phyloP scores from a whole-genome alignment of 306 rosid genomes.

The Rosa lucieae region DNA sequence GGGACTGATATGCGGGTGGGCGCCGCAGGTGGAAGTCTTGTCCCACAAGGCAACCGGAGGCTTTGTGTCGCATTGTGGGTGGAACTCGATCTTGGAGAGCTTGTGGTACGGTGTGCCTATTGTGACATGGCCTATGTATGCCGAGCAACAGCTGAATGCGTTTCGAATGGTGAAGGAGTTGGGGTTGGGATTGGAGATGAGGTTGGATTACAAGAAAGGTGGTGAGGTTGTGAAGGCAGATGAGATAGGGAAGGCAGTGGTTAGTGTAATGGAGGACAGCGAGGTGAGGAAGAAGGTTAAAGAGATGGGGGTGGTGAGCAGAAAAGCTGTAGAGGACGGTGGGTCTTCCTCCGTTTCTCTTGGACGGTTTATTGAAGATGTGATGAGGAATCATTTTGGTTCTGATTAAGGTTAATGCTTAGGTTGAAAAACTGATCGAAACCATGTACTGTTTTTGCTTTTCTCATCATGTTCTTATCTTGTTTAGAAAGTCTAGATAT shows the following conservation, averaged over 20 bases:
- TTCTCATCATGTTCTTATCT: background rate
- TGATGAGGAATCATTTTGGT: background rate
- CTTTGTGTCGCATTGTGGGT: conserved; percentile 64
- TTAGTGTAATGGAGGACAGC: conserved; percentile 36
- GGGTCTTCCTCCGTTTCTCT: conserved; percentile 35
- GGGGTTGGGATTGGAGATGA: conserved; percentile 45
- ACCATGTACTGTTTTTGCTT: background rate
- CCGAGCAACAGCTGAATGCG: conserved; percentile 71
- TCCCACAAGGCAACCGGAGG: conserved; percentile 52
- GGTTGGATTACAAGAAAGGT: conserved; percentile 36
- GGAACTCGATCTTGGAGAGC: conserved; percentile 71
- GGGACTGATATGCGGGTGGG: conserved; percentile 64
- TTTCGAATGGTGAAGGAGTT: conserved; percentile 49
- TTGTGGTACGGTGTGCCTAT: conserved; percentile 71
- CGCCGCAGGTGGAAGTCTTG: conserved; percentile 54
- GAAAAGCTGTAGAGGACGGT: conserved; percentile 33
- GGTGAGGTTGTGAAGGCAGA: conserved; percentile 46
- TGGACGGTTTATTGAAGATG: conserved; percentile 14
- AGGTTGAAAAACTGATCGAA: background rate
- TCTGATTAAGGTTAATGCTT: background rate
- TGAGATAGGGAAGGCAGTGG: conserved; percentile 45
- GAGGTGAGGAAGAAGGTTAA: conserved; percentile 41
- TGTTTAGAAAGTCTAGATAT: background rate
- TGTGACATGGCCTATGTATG: conserved; percentile 71
- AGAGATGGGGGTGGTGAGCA: conserved; percentile 37